Evolutionary conservation across 2,329 filamentous ascomycete species (phyloP).

Genomic region (Fusarium chlamydosporum): DNA sequence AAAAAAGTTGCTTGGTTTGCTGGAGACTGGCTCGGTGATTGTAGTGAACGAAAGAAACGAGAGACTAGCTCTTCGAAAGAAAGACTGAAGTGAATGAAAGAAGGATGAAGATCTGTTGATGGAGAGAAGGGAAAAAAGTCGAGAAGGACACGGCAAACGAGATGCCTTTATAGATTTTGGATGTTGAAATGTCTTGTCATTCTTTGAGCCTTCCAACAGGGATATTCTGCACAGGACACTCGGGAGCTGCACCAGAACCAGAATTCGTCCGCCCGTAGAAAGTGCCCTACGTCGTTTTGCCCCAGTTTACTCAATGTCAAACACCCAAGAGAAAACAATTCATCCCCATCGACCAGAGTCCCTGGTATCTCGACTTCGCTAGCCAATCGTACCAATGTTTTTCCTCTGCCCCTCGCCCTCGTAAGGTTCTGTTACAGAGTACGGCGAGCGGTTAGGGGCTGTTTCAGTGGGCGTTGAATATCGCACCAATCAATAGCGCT

Average conservation of each 20-base stretch:
- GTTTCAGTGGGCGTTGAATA: slow-evolving; percentile 17
- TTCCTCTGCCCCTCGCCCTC: slow-evolving; percentile 1
- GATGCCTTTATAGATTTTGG: slow-evolving; percentile 30
- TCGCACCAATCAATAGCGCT: slow-evolving; percentile 22
- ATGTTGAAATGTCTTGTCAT: slow-evolving; percentile 5
- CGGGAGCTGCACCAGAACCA: background rate
- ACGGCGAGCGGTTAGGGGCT: slow-evolving; percentile 12
- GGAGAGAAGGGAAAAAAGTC: slow-evolving; percentile 8
- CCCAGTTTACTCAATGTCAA: slow-evolving; percentile 10
- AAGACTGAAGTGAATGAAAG: slow-evolving; percentile 39
- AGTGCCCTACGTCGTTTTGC: background rate
- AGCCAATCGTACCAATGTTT: background rate
- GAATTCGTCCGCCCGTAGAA: slow-evolving; percentile 16
- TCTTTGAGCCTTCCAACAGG: slow-evolving; percentile 15
- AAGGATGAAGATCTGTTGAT: slow-evolving; percentile 37
- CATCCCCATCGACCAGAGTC: background rate
- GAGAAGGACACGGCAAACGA: slow-evolving; percentile 5
- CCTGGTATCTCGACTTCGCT: background rate
- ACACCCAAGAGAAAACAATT: slow-evolving; percentile 21
- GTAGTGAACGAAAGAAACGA: slow-evolving; percentile 35
- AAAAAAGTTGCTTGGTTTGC: slow-evolving; percentile 27
- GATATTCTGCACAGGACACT: background rate
- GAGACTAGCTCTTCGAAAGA: slow-evolving; percentile 39
- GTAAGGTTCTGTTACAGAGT: slow-evolving; percentile 26
- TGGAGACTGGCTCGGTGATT: slow-evolving; percentile 35